Evolutionary conservation across 495 filamentous ascomycete species (phyloP).

Genomic region (Cryomyces antarcticus): DNA sequence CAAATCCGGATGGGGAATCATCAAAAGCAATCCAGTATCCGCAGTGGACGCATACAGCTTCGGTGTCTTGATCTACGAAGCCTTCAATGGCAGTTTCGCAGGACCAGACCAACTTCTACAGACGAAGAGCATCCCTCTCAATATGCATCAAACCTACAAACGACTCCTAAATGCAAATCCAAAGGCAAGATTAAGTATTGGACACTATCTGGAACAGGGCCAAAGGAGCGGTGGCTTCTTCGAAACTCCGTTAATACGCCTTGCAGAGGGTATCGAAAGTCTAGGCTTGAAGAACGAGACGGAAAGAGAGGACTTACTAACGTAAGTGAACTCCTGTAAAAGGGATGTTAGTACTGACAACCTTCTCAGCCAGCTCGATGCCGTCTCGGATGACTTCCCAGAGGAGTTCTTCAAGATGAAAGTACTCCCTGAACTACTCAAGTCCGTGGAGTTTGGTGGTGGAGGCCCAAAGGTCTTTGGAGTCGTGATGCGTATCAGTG

Average conservation of each 20-base stretch:
- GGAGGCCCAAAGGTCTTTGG: slow-evolving; percentile 82
- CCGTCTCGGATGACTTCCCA: slow-evolving; percentile 78
- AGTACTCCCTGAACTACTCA: slow-evolving; percentile 82
- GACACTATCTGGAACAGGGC: slow-evolving; percentile 79
- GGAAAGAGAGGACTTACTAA: slow-evolving; percentile 71
- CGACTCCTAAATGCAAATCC: slow-evolving; percentile 73
- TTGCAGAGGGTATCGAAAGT: slow-evolving; percentile 82
- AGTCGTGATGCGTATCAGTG: slow-evolving; percentile 72
- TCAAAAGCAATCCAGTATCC: slow-evolving; percentile 63
- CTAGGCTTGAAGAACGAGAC: slow-evolving; percentile 67
- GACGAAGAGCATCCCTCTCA: slow-evolving; percentile 69
- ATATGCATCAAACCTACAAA: slow-evolving; percentile 77
- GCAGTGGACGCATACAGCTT: slow-evolving; percentile 77
- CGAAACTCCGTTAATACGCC: slow-evolving; percentile 71
- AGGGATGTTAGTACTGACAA: background rate
- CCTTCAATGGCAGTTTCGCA: slow-evolving; percentile 65
- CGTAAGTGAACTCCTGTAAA: slow-evolving; percentile 27
- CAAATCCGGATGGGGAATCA: slow-evolving; percentile 69
- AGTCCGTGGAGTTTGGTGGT: slow-evolving; percentile 91
- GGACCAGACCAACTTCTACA: slow-evolving; percentile 58
- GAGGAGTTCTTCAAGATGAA: slow-evolving; percentile 98
- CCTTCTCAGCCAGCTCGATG: slow-evolving; percentile 50
- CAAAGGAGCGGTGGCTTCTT: slow-evolving; percentile 70
- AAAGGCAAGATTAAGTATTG: slow-evolving; percentile 64
- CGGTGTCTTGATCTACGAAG: slow-evolving; percentile 67